Base-by-base conservation (phyloP, 1,139 yeast genomes). In the Magnusiomyces starmeri region DNA sequence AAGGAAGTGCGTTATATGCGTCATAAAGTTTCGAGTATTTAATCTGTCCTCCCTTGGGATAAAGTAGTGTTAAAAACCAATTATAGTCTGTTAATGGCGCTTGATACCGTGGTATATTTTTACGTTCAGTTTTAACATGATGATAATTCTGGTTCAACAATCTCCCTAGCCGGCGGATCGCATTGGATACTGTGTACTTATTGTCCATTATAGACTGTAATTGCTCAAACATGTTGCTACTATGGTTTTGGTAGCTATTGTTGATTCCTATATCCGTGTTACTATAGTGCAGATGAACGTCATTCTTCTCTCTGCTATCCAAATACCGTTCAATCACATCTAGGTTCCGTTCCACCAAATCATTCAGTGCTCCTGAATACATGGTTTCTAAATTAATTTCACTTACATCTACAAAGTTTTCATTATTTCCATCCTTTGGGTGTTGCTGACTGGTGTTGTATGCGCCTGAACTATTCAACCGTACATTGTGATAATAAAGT, bases 1-100 rank as follows among this genome's bases (percentile, higher is more conserved):
- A 49, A 1, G 78, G 77, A 10, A 75, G 59, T 8, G 65, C 62
- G 24, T 64, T 56, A 57, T 73, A 76, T n/a, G 70, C 62, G 25
- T 63, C 60, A 55, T 58, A 73, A 8, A 75, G 60, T 29, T 57
- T 53, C 21, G 60, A 53, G 16, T 54, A 50, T 10, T 37, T 44
- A 20, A 50, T 46, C 14, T 35, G 16, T 26, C 51, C 56, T 40
- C 42, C 48, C 65, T 60, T 39, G 22, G 42, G 42, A n/a, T 39
- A 39, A 20, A 39, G 42, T 24, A 16, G 42, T n/a, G 42, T 35
- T 14, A 74, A 51, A 50, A 76, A 74, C 18, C 57, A 58, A 51
- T 58, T 59, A 50, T 62, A 60, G 21, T 51, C 41, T 14, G 49
- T 39, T 44, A 59, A 55, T 43, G 65, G 61, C 18, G 61, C 44